Conservation (phyloP, 192 early-diverging fungal genomes). For the Piromyces sp. region DNA sequence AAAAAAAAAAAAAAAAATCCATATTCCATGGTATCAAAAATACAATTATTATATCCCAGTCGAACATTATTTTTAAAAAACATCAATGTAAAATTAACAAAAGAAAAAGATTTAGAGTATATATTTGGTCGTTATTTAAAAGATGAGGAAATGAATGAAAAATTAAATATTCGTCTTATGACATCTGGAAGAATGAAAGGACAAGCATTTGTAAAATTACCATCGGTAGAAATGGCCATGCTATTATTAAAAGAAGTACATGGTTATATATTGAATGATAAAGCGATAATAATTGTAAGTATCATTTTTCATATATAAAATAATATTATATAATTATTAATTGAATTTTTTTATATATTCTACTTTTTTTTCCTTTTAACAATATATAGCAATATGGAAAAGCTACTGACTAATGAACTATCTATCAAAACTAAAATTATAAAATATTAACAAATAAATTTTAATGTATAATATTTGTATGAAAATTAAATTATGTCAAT, state of each 20-base stretch:
- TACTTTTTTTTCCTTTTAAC: too few relatives aligned
- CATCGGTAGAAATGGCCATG: neutral
- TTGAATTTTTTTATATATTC: too few relatives aligned
- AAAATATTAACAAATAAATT: too few relatives aligned
- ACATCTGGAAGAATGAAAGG: neutral
- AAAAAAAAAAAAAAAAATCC: too few relatives aligned
- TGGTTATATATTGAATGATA: neutral
- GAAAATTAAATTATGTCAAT: too few relatives aligned
- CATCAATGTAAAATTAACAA: neutral
- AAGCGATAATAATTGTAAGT: neutral
- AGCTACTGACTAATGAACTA: too few relatives aligned
- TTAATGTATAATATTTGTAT: too few relatives aligned
- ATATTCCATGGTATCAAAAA: too few relatives aligned
- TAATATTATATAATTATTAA: too few relatives aligned
- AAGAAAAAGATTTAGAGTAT: neutral
- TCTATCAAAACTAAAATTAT: too few relatives aligned
- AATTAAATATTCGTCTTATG: neutral
- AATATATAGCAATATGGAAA: too few relatives aligned
- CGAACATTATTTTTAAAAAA: neutral
- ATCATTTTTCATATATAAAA: too few relatives aligned
- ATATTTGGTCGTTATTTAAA: neutral
- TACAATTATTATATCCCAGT: neutral
- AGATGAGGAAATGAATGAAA: neutral
- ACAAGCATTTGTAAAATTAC: neutral
- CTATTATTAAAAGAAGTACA: neutral